Evolutionary conservation across 179 eudicot genomes (phyloP).

Genomic region (Beta macrorhiza): DNA sequence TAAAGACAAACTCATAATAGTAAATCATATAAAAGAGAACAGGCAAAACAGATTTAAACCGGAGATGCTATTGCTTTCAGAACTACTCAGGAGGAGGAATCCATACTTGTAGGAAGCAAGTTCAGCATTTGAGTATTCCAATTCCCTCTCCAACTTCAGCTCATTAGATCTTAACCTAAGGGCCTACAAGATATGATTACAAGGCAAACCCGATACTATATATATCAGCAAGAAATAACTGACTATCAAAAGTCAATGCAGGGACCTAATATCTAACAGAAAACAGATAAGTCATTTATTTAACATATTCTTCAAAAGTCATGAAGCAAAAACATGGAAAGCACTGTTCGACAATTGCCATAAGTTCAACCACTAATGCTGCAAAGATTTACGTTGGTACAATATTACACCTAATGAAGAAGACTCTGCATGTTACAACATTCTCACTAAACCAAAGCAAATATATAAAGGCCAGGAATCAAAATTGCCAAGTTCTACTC

Average conservation of each 20-base stretch:
- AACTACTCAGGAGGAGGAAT: constrained; percentile 2
- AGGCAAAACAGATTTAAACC: background rate
- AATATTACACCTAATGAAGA: no score
- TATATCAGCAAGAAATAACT: background rate
- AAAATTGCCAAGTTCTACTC: no score
- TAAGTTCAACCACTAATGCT: no score
- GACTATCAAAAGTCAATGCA: constrained; percentile 13
- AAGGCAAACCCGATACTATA: background rate
- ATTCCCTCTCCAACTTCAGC: constrained; percentile 84
- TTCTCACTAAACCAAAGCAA: no score
- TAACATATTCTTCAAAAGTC: background rate
- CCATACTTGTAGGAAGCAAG: constrained; percentile 72
- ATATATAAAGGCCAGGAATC: no score
- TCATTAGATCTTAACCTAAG: constrained; percentile 88
- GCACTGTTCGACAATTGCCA: no score
- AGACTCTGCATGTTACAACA: no score
- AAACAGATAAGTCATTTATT: background rate
- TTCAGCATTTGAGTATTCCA: constrained; percentile 72
- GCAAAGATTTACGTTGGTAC: no score
- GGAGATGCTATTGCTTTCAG: constrained; percentile 9
- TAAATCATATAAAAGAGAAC: background rate
- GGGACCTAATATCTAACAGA: background rate
- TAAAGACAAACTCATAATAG: constrained; percentile 3
- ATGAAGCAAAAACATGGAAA: background rate
- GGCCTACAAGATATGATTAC: constrained; percentile 47